A percentile compares a stretch with the other conserved stretches of the same genome.
These are phyloP conservation scores for Remersonia thermophila DNA, from an alignment of 2,329 filamentous ascomycete genomes.

Conservation along the genomic window DNA sequence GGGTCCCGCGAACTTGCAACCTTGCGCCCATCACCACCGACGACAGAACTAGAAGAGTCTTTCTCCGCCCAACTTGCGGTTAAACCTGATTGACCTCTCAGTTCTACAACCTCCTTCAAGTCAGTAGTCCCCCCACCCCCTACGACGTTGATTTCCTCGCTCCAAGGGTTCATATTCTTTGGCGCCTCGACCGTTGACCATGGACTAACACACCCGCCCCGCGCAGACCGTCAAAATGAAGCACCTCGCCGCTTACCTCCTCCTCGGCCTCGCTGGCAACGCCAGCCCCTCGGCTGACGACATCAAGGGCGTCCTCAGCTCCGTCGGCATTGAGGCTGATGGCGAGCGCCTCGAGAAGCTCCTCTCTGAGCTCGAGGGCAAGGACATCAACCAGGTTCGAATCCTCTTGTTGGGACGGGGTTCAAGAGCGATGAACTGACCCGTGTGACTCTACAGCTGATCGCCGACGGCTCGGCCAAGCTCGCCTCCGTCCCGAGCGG, in stretches of 20 bases:
- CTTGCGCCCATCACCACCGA: conserved; percentile 20
- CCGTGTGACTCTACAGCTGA: conserved; percentile 49
- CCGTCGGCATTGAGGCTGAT: conserved; percentile 92
- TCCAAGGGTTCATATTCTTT: no score
- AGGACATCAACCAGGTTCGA: conserved; percentile 83
- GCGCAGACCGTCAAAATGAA: conserved; percentile 67
- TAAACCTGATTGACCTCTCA: conserved; percentile 98
- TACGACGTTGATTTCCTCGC: not conserved
- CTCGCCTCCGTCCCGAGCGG: conserved; percentile 95
- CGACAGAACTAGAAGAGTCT: conserved; percentile 75
- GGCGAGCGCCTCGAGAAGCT: conserved; percentile 74
- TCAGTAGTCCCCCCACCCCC: conserved; percentile 10
- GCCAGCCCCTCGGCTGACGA: conserved; percentile 71
- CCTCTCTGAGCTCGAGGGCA: conserved; percentile 81
- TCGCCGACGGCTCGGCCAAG: conserved; percentile 79
- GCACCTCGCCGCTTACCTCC: conserved; percentile 98
- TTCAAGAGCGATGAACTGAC: no score
- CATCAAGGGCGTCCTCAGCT: conserved; percentile 78
- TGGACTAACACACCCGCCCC: conserved; percentile 1
- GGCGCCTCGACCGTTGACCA: no score
- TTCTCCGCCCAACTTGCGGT: conserved; percentile 97
- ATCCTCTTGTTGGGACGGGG: not conserved
- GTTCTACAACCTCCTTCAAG: conserved; percentile 30
- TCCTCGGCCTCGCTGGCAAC: conserved; percentile 91
- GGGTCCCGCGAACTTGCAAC: conserved; percentile 18